Evolutionary conservation across 495 filamentous ascomycete species (phyloP).

Genomic region (Lophiotrema nucula): DNA sequence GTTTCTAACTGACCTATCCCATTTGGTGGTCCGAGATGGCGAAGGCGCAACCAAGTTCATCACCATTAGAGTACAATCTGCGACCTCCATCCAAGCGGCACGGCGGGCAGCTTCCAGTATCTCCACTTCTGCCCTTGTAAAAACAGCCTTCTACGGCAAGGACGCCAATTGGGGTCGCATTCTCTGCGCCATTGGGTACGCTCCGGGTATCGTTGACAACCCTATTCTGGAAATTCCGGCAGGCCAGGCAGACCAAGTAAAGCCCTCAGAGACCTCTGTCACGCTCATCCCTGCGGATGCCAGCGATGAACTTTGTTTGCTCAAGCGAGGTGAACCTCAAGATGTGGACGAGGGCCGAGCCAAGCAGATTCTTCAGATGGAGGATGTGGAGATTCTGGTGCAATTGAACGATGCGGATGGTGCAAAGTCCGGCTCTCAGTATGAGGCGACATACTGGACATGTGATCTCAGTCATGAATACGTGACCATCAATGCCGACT

Average conservation of each 20-base stretch:
- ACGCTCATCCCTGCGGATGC: constrained; percentile 88
- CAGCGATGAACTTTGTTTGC: constrained; percentile 71
- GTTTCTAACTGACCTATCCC: constrained; percentile 82
- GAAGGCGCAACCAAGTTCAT: constrained; percentile 99
- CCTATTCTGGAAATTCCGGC: too few species aligned
- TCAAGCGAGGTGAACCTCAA: constrained; percentile 91
- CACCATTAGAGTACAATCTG: constrained; percentile 78
- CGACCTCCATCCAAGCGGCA: constrained; percentile 56
- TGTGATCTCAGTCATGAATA: constrained; percentile 99
- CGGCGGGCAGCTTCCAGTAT: constrained; percentile 73
- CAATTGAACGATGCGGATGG: constrained; percentile 41
- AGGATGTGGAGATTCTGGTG: constrained; percentile 53
- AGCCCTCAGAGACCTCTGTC: constrained; percentile 83
- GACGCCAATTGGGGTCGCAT: constrained; percentile 99
- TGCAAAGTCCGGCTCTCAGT: constrained; percentile 43
- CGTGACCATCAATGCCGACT: constrained; percentile 90
- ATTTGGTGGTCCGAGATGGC: constrained; percentile 92
- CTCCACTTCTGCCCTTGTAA: constrained; percentile 90
- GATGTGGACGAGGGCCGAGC: constrained; percentile 83
- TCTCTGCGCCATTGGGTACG: constrained; percentile 90
- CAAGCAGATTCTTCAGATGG: constrained; percentile 78
- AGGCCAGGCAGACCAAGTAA: constrained; percentile 62
- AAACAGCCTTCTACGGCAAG: constrained; percentile 93
- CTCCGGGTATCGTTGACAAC: too few species aligned
- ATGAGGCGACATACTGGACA: constrained; percentile 86